Evolutionary conservation across 163 green algal species (phyloP), one percentile per base, ranked within the genome.

Genomic region (Coccomyxa subellipsoidea): DNA sequence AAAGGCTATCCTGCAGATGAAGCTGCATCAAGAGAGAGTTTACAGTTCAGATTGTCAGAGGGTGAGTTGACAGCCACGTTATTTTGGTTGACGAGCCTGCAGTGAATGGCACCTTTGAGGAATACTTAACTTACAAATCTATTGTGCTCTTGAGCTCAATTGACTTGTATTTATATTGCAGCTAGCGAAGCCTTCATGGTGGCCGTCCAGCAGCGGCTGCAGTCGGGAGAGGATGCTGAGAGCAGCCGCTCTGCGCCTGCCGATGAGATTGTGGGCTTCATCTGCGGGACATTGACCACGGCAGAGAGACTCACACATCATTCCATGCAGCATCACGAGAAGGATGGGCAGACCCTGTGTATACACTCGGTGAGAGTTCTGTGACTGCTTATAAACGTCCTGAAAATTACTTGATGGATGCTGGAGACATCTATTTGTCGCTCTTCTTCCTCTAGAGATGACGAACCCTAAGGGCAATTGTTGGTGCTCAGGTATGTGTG

Each of bases 291-390:
- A 4, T 80, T 84, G 53, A 89, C 77, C 72, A 73, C 15, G 29
- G 76, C 81, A 10, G 47, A 53, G 32, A 81, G 29, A 7, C 77
- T 93, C 7, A 91, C 85, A 31, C 84, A 93, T 69, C 85, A 91
- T 7, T 88, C 83, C 37, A 93, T 93, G 89, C 79, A 75, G 29
- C 82, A 32, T 7, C 91, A 95, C 69, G 87, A 92, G 2, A 83
- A 87, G 6, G 82, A 87, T 2, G 90, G 84, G n/a, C 27, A n/a
- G 0, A 81, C 92, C 25, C 81, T 95, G 39, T 93, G 87, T 66
- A 87, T 95, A 0, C 92, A 95, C 87, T 91, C 84, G 6, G 92
- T 73, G 66, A 73, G 66, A 35, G 2, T n/a, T 73, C 21, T 7
- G 4, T 36, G 4, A 73, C 32, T 32, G 66, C 66, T 35, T 36